These are phyloP conservation scores for Puccinia polysora DNA, from an alignment of 1,284 basidiomycete genomes.

Conservation along the genomic window DNA sequence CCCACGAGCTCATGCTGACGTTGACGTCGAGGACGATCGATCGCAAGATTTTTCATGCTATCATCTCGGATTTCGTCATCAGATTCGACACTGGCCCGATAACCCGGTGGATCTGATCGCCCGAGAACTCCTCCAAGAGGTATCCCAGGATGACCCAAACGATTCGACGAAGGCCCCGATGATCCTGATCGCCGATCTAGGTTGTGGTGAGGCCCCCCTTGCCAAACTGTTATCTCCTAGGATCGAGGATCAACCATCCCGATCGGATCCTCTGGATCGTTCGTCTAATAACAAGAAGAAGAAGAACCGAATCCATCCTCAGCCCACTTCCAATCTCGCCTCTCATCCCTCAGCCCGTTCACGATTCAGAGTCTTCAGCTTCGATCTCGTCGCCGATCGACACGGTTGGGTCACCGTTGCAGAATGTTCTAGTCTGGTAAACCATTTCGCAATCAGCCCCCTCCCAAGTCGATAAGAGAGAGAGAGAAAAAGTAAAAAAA, in stretches of 20 bases:
- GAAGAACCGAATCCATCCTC: constrained; percentile 65
- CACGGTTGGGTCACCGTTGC: constrained; percentile 56
- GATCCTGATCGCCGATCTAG: constrained; percentile 82
- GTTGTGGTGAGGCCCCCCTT: constrained; percentile 88
- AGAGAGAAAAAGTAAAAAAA: neutral
- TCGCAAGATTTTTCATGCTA: constrained; percentile 49
- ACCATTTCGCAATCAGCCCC: constrained; percentile 39
- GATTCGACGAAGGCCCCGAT: constrained; percentile 51
- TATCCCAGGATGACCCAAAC: neutral
- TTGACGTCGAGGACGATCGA: neutral
- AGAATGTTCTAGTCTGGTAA: constrained; percentile 46
- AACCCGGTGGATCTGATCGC: constrained; percentile 52
- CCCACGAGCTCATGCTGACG: neutral
- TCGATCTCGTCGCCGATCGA: constrained; percentile 73
- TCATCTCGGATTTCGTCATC: constrained; percentile 52
- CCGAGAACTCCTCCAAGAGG: constrained; percentile 39
- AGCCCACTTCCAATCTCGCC: neutral
- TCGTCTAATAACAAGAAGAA: constrained; percentile 64
- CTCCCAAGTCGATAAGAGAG: constrained; percentile 44
- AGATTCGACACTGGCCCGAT: constrained; percentile 51
- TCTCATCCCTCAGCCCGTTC: constrained; percentile 60
- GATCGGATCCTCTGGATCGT: neutral
- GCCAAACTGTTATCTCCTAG: constrained; percentile 57
- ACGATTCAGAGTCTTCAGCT: constrained; percentile 63
- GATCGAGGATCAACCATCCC: too few species aligned